Conservation (phyloP, 177 flowering plant species). For the Vitis hybrid region DNA sequence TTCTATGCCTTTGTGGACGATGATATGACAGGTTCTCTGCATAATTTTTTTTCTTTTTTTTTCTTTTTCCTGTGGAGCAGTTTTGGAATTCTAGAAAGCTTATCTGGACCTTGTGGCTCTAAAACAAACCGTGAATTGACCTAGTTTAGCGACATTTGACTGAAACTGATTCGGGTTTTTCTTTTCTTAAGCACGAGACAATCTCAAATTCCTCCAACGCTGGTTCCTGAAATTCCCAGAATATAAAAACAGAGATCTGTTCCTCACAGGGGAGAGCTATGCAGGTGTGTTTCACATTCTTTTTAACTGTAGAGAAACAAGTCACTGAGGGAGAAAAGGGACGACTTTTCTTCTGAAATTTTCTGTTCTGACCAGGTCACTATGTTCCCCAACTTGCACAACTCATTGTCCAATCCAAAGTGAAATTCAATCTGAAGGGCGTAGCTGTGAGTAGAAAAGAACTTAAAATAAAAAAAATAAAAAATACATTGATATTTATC, state of each 20-base stretch:
- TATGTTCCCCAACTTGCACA: slow-evolving; percentile 49
- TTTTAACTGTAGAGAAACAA: not conserved
- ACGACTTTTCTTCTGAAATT: not conserved
- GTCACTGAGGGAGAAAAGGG: not conserved
- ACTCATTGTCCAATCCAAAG: slow-evolving; percentile 24
- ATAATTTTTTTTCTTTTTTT: no score
- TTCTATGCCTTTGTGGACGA: slow-evolving; percentile 26
- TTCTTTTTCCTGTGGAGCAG: no score
- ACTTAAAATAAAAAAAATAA: not conserved
- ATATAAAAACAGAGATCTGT: slow-evolving; percentile 35
- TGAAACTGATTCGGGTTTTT: not conserved
- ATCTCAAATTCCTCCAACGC: slow-evolving; percentile 29
- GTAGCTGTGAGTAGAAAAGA: slow-evolving; percentile 35
- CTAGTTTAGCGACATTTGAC: no score
- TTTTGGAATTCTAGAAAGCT: no score
- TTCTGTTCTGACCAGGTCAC: slow-evolving; percentile 29
- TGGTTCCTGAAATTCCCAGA: slow-evolving; percentile 39
- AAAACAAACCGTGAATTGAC: no score
- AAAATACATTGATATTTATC: not conserved
- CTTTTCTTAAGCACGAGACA: slow-evolving; percentile 32
- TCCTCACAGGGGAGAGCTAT: slow-evolving; percentile 47
- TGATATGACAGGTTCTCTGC: slow-evolving; percentile 25
- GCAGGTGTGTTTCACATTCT: slow-evolving; percentile 24
- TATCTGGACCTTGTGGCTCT: no score
- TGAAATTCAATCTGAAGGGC: slow-evolving; percentile 34